Evolutionary conservation across 257 asterid genomes (phyloP).

Genomic region (Haberlea rhodopensis): DNA sequence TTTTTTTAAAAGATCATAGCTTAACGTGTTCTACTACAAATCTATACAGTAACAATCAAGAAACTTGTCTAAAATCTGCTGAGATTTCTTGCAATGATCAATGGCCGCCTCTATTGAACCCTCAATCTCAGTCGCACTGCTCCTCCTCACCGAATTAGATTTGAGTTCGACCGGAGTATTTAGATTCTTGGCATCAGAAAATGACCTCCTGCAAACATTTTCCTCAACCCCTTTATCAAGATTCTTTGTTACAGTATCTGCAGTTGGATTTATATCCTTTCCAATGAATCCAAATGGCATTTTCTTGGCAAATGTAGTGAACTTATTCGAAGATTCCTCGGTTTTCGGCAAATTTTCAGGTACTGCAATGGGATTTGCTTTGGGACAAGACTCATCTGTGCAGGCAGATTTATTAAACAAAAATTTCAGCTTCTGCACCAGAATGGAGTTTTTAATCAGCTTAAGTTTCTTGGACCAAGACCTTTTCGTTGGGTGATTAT

Average conservation of each 20-base stretch:
- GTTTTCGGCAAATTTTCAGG: neutral
- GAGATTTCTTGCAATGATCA: slow-evolving; percentile 83
- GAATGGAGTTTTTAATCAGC: slow-evolving; percentile 29
- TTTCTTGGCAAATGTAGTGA: slow-evolving; percentile 32
- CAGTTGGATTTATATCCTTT: slow-evolving; percentile 41
- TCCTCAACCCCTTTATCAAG: slow-evolving; percentile 36
- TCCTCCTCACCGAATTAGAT: slow-evolving; percentile 54
- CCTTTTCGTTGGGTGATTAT: neutral
- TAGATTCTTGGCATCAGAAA: slow-evolving; percentile 67
- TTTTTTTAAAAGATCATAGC: no score
- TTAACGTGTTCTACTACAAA: neutral
- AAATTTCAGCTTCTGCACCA: slow-evolving; percentile 36
- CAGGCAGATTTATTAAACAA: neutral
- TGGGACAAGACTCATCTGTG: neutral
- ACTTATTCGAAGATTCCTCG: slow-evolving; percentile 21
- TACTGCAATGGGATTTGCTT: slow-evolving; percentile 22
- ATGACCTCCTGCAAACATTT: slow-evolving; percentile 56
- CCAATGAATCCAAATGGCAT: slow-evolving; percentile 32
- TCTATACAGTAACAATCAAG: neutral
- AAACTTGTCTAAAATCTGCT: slow-evolving; percentile 23
- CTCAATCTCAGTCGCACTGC: slow-evolving; percentile 69
- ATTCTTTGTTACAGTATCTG: slow-evolving; percentile 40
- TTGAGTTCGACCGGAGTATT: slow-evolving; percentile 53
- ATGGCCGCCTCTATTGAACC: slow-evolving; percentile 79
- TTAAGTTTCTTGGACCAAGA: slow-evolving; percentile 31